phyloP scores from a whole-genome alignment of 345 rosid species.

The Toxicodendron radicans region DNA sequence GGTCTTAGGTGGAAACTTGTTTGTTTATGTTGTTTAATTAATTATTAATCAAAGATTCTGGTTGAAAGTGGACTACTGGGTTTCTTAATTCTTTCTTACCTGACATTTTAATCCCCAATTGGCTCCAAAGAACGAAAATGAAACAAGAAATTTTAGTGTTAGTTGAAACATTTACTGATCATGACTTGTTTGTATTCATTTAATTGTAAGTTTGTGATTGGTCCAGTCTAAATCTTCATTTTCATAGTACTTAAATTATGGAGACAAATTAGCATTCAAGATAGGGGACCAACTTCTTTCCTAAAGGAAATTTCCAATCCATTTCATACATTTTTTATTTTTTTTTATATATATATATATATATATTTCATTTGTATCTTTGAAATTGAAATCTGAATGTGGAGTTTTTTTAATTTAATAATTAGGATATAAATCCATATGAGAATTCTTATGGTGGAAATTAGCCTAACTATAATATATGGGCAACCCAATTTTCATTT shows the following conservation, averaged over 20 bases:
- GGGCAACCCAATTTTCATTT: background rate
- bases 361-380: too few species aligned
- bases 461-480: too few species aligned
- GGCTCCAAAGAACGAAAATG: background rate
- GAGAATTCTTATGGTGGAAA: background rate
- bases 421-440: too few species aligned
- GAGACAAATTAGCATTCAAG: slow-evolving; percentile 30
- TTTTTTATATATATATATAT: too few species aligned
- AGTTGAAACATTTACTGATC: background rate
- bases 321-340: background rate
- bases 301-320: background rate
- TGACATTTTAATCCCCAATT: background rate
- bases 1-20: background rate
- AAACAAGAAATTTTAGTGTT: background rate
- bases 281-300: slow-evolving; percentile 4
- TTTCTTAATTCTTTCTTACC: background rate
- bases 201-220: background rate
- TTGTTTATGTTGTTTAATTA: too few species aligned
- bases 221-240: background rate
- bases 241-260: background rate
- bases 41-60: too few species aligned
- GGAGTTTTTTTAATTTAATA: too few species aligned
- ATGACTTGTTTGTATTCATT: background rate
- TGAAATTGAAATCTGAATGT: too few species aligned
- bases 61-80: background rate